Evolutionary conservation across 1,139 yeast genomes (phyloP).

Genomic region (Suhomyces yuchorum): DNA sequence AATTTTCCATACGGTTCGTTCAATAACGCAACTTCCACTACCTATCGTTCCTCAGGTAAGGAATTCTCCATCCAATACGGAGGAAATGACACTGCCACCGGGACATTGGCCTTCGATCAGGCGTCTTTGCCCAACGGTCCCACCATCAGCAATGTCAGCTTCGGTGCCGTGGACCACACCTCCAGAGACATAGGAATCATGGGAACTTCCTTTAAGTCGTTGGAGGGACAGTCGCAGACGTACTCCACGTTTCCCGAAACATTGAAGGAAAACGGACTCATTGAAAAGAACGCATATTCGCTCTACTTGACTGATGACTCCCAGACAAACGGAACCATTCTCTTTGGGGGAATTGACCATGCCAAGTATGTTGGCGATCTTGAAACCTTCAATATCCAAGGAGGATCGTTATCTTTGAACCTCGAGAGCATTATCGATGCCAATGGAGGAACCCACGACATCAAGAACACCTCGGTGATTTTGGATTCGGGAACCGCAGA

Average conservation of each 20-base stretch:
- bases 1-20: constrained; percentile 47
- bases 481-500: constrained; percentile 46
- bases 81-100: constrained; percentile 38
- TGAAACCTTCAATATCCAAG: constrained; percentile 22
- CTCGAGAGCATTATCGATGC: constrained; percentile 16
- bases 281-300: constrained; percentile 35
- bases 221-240: not conserved
- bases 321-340: constrained; percentile 44
- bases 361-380: constrained; percentile 53
- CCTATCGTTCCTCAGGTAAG: constrained; percentile 50
- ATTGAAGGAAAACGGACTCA: constrained; percentile 29
- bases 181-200: constrained; percentile 58
- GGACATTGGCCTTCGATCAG: constrained; percentile 61
- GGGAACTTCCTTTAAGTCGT: constrained; percentile 51
- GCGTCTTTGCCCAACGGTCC: constrained; percentile 18
- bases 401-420: not conserved
- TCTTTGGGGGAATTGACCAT: constrained; percentile 62
- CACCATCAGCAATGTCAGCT: constrained; percentile 40
- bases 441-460: constrained; percentile 9
- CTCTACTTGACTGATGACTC: constrained; percentile 47
- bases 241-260: constrained; percentile 28
- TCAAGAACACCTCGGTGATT: constrained; percentile 20
- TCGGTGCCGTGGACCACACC: constrained; percentile 60
- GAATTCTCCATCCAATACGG: constrained; percentile 33
- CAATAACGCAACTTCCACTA: constrained; percentile 45